Conservation (phyloP, 2,329 filamentous ascomycete genomes). For the Didymella segeticola region DNA sequence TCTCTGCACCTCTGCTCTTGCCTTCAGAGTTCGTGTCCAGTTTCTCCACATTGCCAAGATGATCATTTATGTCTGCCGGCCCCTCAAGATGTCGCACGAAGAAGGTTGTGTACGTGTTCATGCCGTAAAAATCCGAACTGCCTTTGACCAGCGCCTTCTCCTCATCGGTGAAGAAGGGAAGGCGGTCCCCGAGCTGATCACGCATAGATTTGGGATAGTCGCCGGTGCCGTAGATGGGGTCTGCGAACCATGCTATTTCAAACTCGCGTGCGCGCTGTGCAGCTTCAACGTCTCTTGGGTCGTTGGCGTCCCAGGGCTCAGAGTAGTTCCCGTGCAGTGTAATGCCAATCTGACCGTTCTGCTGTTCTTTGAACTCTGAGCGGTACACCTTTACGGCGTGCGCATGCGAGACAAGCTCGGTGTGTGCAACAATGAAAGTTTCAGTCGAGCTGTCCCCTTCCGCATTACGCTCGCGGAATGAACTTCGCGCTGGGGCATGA, state of each 20-base stretch:
- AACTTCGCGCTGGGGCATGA: conserved; percentile 33
- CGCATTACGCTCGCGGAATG: conserved; percentile 12
- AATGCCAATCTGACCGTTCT: conserved; percentile 52
- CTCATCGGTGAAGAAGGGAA: conserved; percentile 50
- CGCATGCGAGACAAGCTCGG: conserved; percentile 50
- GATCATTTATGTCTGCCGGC: conserved; percentile 50
- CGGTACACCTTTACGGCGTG: conserved; percentile 50
- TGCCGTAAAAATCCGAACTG: conserved; percentile 46
- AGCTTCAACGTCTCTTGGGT: conserved; percentile 17
- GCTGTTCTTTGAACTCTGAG: conserved; percentile 48
- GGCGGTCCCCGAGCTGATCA: conserved; percentile 42
- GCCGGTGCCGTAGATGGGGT: conserved; percentile 34
- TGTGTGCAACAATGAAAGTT: conserved; percentile 48
- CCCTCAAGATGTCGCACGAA: conserved; percentile 47
- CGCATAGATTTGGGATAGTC: conserved; percentile 53
- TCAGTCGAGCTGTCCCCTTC: conserved; percentile 27
- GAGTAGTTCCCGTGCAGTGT: conserved; percentile 54
- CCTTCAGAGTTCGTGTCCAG: conserved; percentile 42
- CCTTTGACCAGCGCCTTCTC: conserved; percentile 47
- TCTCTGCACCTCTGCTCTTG: conserved; percentile 44
- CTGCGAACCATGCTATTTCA: conserved; percentile 53
- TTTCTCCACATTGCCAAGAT: conserved; percentile 51
- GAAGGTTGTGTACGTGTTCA: conserved; percentile 55
- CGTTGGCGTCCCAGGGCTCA: conserved; percentile 42
- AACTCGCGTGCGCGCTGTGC: conserved; percentile 53